Percentiles rank a stretch among this genome's conserved stretches.
Conservation (phyloP, 1,139 yeast species). For the Eremothecium coryli region DNA sequence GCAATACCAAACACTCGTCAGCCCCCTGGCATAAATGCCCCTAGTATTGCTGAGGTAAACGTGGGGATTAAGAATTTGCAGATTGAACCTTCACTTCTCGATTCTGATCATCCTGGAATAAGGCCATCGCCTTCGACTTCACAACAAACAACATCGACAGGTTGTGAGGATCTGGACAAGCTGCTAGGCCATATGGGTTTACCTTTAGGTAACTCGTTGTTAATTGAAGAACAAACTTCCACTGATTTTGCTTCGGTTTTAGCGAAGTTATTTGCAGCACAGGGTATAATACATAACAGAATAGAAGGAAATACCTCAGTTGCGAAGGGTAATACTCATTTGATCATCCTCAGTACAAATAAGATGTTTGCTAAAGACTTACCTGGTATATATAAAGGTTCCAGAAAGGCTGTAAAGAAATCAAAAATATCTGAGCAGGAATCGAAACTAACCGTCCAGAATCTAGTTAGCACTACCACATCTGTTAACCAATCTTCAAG, state of each 20-base stretch:
- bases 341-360: constrained; percentile 57
- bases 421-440: constrained; percentile 50
- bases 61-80: not conserved
- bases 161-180: constrained; percentile 65
- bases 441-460: constrained; percentile 58
- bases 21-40: not conserved
- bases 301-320: constrained; percentile 29
- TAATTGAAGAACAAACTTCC: constrained; percentile 77
- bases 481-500: constrained; percentile 15
- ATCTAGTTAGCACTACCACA: constrained; percentile 37
- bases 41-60: not conserved
- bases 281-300: constrained; percentile 68
- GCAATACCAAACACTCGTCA: constrained; percentile 4
- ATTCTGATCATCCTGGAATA: constrained; percentile 43
- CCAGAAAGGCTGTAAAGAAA: constrained; percentile 56
- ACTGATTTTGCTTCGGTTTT: constrained; percentile 82
- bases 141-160: constrained; percentile 69
- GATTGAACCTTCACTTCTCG: not conserved
- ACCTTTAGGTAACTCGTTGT: constrained; percentile 63
- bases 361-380: constrained; percentile 59
- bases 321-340: constrained; percentile 42
- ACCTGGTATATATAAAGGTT: constrained; percentile 74
- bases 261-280: constrained; percentile 63
- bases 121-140: constrained; percentile 73
- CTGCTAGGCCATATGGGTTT: constrained; percentile 74